Conservation (phyloP, 768 basidiomycete species). For the Kwoniella dejecticola region DNA sequence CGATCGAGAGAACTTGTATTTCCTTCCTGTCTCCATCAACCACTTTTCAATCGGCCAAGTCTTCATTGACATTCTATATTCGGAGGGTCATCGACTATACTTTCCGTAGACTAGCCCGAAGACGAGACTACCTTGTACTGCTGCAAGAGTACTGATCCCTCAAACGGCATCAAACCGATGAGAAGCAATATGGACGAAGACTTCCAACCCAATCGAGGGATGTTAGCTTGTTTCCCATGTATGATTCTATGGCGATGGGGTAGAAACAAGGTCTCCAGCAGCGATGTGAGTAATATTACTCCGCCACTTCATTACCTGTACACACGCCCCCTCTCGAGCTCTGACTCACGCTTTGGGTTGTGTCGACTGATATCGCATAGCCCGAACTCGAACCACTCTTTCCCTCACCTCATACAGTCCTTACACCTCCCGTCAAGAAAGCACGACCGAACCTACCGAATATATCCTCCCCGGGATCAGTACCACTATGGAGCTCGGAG, state of each 20-base stretch:
- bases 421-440: conserved; percentile 15
- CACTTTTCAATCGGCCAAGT: no score
- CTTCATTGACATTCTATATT: no score
- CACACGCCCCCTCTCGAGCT: no score
- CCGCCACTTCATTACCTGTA: no score
- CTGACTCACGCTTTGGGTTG: no score
- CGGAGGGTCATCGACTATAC: no score
- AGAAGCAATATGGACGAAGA: conserved; percentile 11
- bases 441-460: conserved; percentile 8
- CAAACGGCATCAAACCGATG: no score
- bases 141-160: no score
- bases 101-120: no score
- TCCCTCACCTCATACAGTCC: conserved; percentile 19
- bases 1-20: no score
- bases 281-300: conserved; percentile 8
- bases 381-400: conserved; percentile 19
- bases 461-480: neutral
- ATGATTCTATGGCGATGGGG: conserved; percentile 1
- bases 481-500: conserved; percentile 1
- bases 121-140: no score
- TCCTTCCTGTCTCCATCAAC: no score
- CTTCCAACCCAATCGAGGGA: conserved; percentile 2
- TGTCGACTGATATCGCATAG: conserved; percentile 3
- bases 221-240: conserved; percentile 9
- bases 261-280: neutral